Evolutionary conservation across 2,329 filamentous ascomycete species (phyloP), one percentile per base, ranked within the genome.

Genomic region (Venturia aucupariae): DNA sequence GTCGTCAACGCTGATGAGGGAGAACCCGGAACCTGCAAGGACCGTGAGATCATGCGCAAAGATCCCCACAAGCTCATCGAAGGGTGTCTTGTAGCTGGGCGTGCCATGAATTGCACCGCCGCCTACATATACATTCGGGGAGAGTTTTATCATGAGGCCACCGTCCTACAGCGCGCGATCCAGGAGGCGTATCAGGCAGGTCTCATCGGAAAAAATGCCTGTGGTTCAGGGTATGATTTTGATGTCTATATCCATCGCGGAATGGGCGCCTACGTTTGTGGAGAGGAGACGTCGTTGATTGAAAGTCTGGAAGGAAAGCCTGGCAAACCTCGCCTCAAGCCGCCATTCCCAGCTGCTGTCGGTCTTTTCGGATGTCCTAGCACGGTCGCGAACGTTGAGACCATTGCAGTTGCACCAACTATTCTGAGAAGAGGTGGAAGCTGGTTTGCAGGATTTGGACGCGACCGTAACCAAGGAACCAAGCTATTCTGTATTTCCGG

Each of bases 41-140:
- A 99, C 78, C 89, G 94, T 75, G 94, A 99, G 79, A 99, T 99
- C 71, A 99, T 99, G 94, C 92, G 94, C 79, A 99, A 99, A 81
- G 94, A 99, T 77, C 94, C 94, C 68, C 94, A 99, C 83, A 99
- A 99, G 84, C 89, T 99, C 69, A 83, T 99, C 74, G 94, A 99
- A 81, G 94, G 94, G 75, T 99, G 94, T 78, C 83, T 99, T 68
- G 89, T 99, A 60, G 92, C 94, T 70, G 94, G 94, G 62, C 89
- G 94, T 75, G 92, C 94, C 74, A 99, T 99, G 94, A 99, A 99
- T 81, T 94, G 92, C 74, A 94, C 90, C 60, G 94, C 94, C 66
- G 94, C 94, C 70, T 99, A 99, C 81, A 99, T 99, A 76, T 99
- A 99, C 79, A 99, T 99, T 72, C 92, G 94, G 76, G 94, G 94